Evolutionary conservation across 306 rosid species (phyloP), one percentile per base, ranked within the genome.

Genomic region (Macrotyloma uniflorum): DNA sequence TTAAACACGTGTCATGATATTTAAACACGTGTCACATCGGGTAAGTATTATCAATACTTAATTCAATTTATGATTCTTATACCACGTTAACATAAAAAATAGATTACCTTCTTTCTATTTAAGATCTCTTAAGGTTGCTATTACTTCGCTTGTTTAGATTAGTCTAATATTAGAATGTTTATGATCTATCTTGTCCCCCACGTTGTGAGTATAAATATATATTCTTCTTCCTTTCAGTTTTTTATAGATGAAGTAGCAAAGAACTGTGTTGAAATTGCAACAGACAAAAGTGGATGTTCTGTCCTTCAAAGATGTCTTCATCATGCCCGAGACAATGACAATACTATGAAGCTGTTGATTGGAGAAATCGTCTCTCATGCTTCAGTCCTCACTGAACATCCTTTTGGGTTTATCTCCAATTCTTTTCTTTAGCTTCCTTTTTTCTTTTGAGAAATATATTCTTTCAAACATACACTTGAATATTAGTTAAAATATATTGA

Each of bases 401-500:
- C 32, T 18, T 75, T 43, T 26, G 93, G 89, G 93, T 86, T 51
- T 54, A 79, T 58, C 2, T 62, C 35, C 61, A 30, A 43, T 13
- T 26, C 43, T 47, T 78, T 13, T 26, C 43, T 47, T 78, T 18
- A 32, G 3, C 50, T 33, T 6, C 13, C 43, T 50, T 4, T n/a
- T 26, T 55, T 10, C 3, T 40, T 42, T 33, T 38, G 2, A 38
- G 43, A 38, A 38, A 38, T 38, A 2, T 9, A 38, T 38, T 4
- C 13, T 67, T 67, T 43, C 23, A 14, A 38, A 4, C 5, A 4
- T 5, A 5, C 43, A 10, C 13, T 36, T 36, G 3, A 36, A 8
- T 36, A 36, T 36, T 36, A 36, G 42, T 36, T 8, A 35, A 35
- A 35, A 6, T 35, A 35, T 35, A 35, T 35, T 0, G 8, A 35